Base-by-base conservation (phyloP, 1,284 basidiomycete species). In the Apiotrichum sp. region DNA sequence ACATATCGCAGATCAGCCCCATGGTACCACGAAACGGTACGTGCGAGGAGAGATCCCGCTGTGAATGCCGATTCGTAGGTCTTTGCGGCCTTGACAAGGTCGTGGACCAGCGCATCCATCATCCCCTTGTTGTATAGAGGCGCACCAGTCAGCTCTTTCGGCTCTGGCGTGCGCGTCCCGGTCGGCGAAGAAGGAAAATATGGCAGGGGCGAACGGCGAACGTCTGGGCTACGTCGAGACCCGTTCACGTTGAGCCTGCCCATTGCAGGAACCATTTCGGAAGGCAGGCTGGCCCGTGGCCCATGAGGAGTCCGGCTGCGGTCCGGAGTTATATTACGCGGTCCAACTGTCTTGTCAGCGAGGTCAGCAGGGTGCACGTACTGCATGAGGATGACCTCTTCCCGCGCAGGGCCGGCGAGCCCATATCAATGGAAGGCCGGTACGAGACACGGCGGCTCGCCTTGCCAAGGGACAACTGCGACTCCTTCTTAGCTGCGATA, bases 1-100 rank as follows among this genome's bases (percentile, higher is more conserved):
- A 57, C 47, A 44, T 53, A 57, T 16, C 47, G 52, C 13, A 49
- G 56, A 10, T 48, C 49, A 3, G 51, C 51, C 9, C 44, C 47
- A 16, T 57, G 52, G 39, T 57, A 57, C 56, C 56, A 57, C 22
- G 52, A 35, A 4, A 57, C 52, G 1, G 51, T 50, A n/a, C 56
- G 49, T 14, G 49, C 56, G 31, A 57, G 56, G 32, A 57, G 38
- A 5, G 52, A 36, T 13, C 56, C 56, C 3, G 52, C 56, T 0
- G 52, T 52, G 36, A 44, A 50, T 2, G 56, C 56, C 3, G 42
- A 16, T 8, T 40, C 36, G 29, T 50, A 52, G 31, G 44, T 38
- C 5, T 43, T 50, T 16, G 56, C 51, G 2, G 41, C 47, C 4
- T 22, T 14, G 3, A 57, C 52, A 7, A 57, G 51, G 13, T 42